A percentile compares a stretch with the other conserved stretches of the same genome.
These are phyloP conservation scores for Pyrenula massariospora DNA, from an alignment of 495 filamentous ascomycete species.

Conservation along the genomic window DNA sequence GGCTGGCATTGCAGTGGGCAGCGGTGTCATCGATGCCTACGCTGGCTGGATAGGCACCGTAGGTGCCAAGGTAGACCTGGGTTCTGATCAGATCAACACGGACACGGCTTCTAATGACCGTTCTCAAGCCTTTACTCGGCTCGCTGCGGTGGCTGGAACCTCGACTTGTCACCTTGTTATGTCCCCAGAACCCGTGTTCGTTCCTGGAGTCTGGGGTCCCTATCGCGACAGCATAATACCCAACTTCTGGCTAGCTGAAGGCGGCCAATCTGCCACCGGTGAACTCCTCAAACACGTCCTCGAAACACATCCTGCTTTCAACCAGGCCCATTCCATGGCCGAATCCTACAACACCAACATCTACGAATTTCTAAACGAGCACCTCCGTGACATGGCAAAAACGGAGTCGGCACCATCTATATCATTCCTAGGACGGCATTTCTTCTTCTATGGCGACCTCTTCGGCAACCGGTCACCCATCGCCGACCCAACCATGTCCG, in stretches of 20 bases:
- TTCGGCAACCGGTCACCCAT: constrained; percentile 94
- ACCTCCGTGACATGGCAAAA: constrained; percentile 63
- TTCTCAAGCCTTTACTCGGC: constrained; percentile 80
- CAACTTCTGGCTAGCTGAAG: constrained; percentile 90
- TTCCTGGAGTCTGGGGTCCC: constrained; percentile 89
- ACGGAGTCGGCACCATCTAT: constrained; percentile 59
- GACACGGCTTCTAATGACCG: constrained; percentile 61
- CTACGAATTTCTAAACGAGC: constrained; percentile 87
- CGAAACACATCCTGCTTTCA: constrained; percentile 83
- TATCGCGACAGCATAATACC: constrained; percentile 90
- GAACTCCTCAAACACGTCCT: constrained; percentile 88
- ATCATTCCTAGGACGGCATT: constrained; percentile 76
- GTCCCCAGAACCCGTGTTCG: constrained; percentile 83
- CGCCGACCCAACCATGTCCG: constrained; percentile 83
- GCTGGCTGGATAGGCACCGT: constrained; percentile 98
- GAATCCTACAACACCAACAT: constrained; percentile 71
- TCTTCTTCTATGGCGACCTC: constrained; percentile 98
- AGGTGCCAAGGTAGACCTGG: constrained; percentile 79
- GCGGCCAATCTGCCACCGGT: constrained; percentile 90
- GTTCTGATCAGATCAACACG: constrained; percentile 44
- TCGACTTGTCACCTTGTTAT: constrained; percentile 96
- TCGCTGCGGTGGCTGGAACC: constrained; percentile 93
- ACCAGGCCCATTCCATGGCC: constrained; percentile 62
- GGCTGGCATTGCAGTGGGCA: constrained; percentile 81
- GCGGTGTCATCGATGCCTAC: constrained; percentile 95